Conservation (phyloP, 305 asterid species). For the Withania somnifera region DNA sequence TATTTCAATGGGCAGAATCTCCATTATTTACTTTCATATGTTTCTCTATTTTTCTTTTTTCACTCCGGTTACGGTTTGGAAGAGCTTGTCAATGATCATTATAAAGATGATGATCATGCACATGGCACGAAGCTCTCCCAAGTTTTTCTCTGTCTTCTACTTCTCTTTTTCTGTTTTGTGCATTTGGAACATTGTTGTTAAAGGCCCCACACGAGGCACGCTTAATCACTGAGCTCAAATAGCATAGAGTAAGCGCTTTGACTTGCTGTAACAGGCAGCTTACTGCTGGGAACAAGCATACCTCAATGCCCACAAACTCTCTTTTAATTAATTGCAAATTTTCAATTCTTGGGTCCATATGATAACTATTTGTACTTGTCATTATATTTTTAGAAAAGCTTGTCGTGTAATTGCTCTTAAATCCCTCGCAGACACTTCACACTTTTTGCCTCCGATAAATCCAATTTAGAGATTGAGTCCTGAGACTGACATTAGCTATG, state of each 20-base stretch:
- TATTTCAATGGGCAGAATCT: not conserved
- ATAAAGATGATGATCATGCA: not conserved
- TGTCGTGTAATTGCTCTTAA: not conserved
- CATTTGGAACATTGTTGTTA: not conserved
- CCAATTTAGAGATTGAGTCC: not conserved
- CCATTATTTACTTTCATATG: not conserved
- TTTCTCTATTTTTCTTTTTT: not conserved
- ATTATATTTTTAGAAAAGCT: not conserved
- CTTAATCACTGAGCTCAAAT: not conserved
- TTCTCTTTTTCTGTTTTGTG: not conserved
- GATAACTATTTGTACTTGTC: not conserved
- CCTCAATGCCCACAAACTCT: not conserved
- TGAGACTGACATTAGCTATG: not conserved
- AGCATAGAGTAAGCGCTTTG: not conserved
- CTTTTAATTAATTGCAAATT: not conserved
- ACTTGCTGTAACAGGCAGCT: not conserved
- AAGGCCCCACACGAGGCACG: not conserved
- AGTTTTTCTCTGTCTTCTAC: not conserved
- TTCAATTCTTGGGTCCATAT: not conserved
- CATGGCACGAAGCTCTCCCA: not conserved
- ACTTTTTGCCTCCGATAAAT: not conserved
- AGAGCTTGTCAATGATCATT: not conserved
- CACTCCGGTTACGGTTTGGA: not conserved
- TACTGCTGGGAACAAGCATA: not conserved
- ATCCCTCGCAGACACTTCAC: not conserved